Evolutionary conservation across 768 basidiomycete genomes (phyloP).

Genomic region (Tricholoma sp.): DNA sequence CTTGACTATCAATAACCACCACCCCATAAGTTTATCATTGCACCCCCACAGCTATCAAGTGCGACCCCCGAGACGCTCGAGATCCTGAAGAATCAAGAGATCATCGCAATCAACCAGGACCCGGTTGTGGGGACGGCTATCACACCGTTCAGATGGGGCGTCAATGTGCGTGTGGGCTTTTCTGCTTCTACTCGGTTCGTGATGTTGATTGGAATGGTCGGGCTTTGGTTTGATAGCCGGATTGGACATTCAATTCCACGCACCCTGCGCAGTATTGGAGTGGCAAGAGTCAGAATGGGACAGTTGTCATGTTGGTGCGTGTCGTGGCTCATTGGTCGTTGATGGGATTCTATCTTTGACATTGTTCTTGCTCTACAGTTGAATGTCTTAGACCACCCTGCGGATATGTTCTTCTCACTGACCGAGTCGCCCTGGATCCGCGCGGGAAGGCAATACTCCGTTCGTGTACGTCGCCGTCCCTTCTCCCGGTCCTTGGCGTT

Average conservation of each 20-base stretch:
- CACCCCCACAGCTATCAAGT: conserved; percentile 28
- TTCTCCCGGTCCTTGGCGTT: background rate
- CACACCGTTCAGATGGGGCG: conserved; percentile 65
- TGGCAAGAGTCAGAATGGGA: conserved; percentile 53
- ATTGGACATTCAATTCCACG: conserved; percentile 34
- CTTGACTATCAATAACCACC: background rate
- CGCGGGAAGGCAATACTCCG: conserved; percentile 54
- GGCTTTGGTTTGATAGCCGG: conserved; percentile 17
- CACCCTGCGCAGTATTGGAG: conserved; percentile 67
- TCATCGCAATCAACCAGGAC: conserved; percentile 68
- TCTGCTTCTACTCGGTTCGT: background rate
- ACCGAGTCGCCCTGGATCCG: conserved; percentile 65
- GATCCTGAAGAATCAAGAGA: conserved; percentile 59
- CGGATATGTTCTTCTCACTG: conserved; percentile 50
- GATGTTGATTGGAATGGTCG: background rate
- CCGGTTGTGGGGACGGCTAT: conserved; percentile 54
- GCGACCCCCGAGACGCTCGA: conserved; percentile 46
- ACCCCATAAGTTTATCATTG: too few species aligned
- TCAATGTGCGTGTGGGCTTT: conserved; percentile 40
- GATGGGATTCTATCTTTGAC: background rate
- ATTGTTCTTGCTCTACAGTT: conserved; percentile 29
- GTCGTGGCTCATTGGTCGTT: background rate
- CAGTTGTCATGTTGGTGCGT: conserved; percentile 59
- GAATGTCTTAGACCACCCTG: conserved; percentile 48
- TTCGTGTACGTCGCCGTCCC: conserved; percentile 41